Evolutionary conservation across 352 stramenopile genomes (phyloP), one percentile per base, ranked within the genome.

Genomic region (Pythium myriotylum): DNA sequence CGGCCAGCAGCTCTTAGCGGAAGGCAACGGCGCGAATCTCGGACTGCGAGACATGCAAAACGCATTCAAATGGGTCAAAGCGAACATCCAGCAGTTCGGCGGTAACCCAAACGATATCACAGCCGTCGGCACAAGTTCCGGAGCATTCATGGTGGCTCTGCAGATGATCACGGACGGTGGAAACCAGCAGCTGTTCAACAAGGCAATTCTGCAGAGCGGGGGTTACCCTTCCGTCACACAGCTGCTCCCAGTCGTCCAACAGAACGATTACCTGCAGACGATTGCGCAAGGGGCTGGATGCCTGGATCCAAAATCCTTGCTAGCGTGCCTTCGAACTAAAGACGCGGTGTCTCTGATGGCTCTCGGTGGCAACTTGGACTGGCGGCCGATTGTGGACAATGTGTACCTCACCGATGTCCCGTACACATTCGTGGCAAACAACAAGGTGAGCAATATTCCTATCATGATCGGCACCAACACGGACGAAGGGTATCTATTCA

Each of bases 81-180:
- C 69, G 35, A 68, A 79, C 64, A 79, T 79, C 50, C 32, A 22
- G 32, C 65, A 64, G 2, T 79, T 74, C 20, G 72, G 72, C 9
- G 72, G 72, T 47, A 67, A 79, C 68, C 58, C 71, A 20, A 24
- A 66, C 49, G 64, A 79, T 37, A 51, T 79, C 3, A 79, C 71
- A 3, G 71, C 64, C 1, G n/a, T 73, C 6, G 67, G 71, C 22
- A 29, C 53, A 20, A 62, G 54, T 33, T 43, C 54, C 29, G 54
- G 54, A 41, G 42, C 54, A 13, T 40, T 39, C 14, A 47, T 43
- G 42, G 35, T 62, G 42, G 19, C 33, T n/a, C 42, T 48, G 23
- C 54, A 62, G 14, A 47, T 62, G 42, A 3, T 54, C 42, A 39
- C 54, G 23, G 20, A 43, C 29, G 32, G 33, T 20, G 54, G 54